Evolutionary conservation across 179 eudicot species (phyloP), one percentile per base, ranked within the genome.

Genomic region (Beta lomatogona): DNA sequence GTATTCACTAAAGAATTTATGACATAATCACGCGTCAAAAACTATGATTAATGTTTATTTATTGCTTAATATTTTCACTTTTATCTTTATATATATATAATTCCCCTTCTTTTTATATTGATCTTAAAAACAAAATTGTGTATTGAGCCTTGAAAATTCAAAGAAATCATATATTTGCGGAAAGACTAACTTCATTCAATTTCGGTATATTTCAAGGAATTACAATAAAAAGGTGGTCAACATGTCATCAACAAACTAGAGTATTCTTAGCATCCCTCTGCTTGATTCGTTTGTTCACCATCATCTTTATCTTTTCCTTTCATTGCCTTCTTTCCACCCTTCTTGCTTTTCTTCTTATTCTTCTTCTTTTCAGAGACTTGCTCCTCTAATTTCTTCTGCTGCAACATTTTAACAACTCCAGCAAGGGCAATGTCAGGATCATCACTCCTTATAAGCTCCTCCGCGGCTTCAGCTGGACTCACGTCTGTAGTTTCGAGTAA

Each of bases 391-490:
- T 64, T 64, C 48, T 65, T 78, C 54, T 48, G 2, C 25, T 67
- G 19, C 25, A 79, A 73, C 76, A 70, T n/a, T 4, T 79, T 61
- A 4, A 79, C 75, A 21, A 79, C 58, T 14, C 81, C 74, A 0
- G 36, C 8, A 55, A 79, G 81, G 41, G 81, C 81, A 3, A 44
- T 55, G 7, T 70, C 69, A 46, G 64, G 66, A 41, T 79, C 68
- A 0, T 79, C 68, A 18, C 58, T 70, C 66, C 75, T 58, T 45
- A 69, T 79, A 18, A 79, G 76, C 76, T 69, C 76, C 66, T 79
- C 76, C n/a, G 81, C 58, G 1, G n/a, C 67, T 69, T 79, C 76
- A 18, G 81, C 81, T 4, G 76, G 76, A 46, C 67, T 70, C 7
- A 44, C 45, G 1, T 78, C 48, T 1, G 15, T 55, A 0, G 41